Evolutionary conservation across 345 rosid species (phyloP), one percentile per base, ranked within the genome.

Genomic region (Schrenkiella parvula): DNA sequence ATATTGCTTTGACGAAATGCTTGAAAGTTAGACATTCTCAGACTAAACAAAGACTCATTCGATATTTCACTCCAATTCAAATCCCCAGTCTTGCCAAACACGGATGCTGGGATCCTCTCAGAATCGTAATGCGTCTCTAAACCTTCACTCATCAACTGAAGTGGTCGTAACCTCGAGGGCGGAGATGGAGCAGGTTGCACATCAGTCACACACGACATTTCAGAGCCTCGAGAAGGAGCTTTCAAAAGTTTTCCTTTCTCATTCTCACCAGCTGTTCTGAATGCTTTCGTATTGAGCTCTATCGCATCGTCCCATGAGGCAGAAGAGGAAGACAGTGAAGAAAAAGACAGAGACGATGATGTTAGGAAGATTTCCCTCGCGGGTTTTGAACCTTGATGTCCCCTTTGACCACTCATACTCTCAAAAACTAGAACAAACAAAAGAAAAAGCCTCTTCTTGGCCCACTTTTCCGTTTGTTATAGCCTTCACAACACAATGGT

Each of bases 21-120:
- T 14, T 72, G 54, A 31, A 3, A 14, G 10, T 13, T 64, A 15
- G 77, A 73, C 65, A 13, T 34, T 55, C 71, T 64, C 13, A 73
- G 34, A 55, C 77, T 73, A 73, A 73, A 73, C 77, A 73, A 55
- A 13, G 77, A 73, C 2, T 73, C 71, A n/a, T 28, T 71, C 3
- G 75, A 71, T 4, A 19, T 4, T 18, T 64, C 71, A 23, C 65
- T 73, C 77, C 77, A 73, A 2, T 18, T 34, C 77, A 34, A 0
- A 23, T 64, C 77, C 8, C n/a, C 11, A 2, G 9, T 53, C 57
- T 54, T 72, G 22, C 50, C 23, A 42, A 64, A 64, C 2, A 34
- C 50, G 2, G 77, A 54, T 4, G 57, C 39, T 44, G 71, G 65
- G 41, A 73, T 73, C 10, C 71, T 64, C 10, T 35, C 29, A 6